Evolutionary conservation across 202 grass and related monocot genomes (phyloP), one percentile per base, ranked within the genome.

Genomic region (Cymbopogon flexuosus): DNA sequence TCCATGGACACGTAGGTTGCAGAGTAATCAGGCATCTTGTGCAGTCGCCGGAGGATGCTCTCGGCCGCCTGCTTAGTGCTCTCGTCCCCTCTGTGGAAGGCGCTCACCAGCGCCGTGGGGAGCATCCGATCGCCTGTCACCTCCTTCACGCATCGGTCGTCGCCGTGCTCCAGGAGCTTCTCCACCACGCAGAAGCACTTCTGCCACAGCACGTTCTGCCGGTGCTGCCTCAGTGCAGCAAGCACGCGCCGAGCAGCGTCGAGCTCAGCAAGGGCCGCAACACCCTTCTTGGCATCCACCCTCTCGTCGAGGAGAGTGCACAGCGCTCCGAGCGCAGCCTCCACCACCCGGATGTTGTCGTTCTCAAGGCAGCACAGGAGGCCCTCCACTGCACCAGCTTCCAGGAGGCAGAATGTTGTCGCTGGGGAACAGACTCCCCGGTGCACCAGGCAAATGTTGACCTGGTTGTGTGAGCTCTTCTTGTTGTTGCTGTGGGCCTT

Each of bases 101-200:
- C 90, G 21, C 78, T 91, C 76, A 93, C 84, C 62, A 98, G 52
- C 62, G 80, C 88, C 57, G 88, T 75, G 33, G 95, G 88, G 67
- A 97, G 84, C 67, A 82, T 73, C 75, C 90, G 88, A 41, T 94
- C 87, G 12, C 70, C 30, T 24, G 88, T 92, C 40, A 94, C 89
- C 40, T 91, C 86, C 72, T 79, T 87, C 14, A 73, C 18, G 51
- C 84, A 81, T 66, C 73, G 74, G 6, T 93, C 86, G 8, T 81
- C 74, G 6, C 95, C 95, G 12, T 87, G 89, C 60, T 79, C 45
- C 74, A 98, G 73, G 30, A 93, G 90, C 83, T 85, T 91, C 70
- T 95, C 92, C 67, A 98, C 84, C 65, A 91, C n/a, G 79, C 84
- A 93, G 63, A 98, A 91, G 24, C 84, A 77, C 70, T 76, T 93